phyloP scores from a whole-genome alignment of 371 early-diverging fungal genomes.

The Dichotomocladium elegans region DNA sequence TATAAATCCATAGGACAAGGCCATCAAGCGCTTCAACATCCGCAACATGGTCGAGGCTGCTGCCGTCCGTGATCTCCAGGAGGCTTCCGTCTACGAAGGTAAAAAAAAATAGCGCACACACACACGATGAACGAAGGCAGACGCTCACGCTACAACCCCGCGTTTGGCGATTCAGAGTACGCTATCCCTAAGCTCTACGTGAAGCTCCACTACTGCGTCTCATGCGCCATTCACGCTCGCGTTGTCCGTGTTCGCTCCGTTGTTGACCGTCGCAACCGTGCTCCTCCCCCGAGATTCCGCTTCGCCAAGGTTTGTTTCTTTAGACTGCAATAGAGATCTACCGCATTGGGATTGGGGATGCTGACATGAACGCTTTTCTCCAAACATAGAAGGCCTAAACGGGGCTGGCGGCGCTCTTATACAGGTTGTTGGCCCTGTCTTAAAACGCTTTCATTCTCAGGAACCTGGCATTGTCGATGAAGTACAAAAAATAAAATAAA shows the following conservation, averaged over 20 bases:
- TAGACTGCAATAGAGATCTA: not conserved
- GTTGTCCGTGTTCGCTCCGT: constrained; percentile 94
- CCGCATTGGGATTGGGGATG: not conserved
- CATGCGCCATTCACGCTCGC: constrained; percentile 96
- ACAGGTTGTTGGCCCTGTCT: too few species aligned
- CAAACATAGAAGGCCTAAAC: not conserved
- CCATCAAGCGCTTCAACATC: constrained; percentile 96
- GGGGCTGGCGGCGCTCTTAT: too few species aligned
- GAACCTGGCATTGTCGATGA: too few species aligned
- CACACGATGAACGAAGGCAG: not conserved
- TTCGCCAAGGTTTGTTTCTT: constrained; percentile 52
- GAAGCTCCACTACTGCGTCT: constrained; percentile 96
- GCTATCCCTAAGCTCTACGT: constrained; percentile 96
- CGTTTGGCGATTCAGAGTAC: constrained; percentile 71
- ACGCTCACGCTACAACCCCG: not conserved
- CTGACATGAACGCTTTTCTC: not conserved
- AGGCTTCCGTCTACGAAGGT: constrained; percentile 92
- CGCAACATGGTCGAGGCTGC: constrained; percentile 97
- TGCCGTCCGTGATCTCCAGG: constrained; percentile 92
- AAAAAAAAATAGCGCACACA: not conserved
- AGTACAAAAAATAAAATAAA: too few species aligned
- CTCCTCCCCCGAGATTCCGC: constrained; percentile 84
- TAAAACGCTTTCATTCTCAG: too few species aligned
- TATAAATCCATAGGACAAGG: constrained; percentile 96
- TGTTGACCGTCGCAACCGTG: constrained; percentile 86